Evolutionary conservation across 352 stramenopile genomes (phyloP), one percentile per base, ranked within the genome.

Genomic region (Phytophthora capsici): DNA sequence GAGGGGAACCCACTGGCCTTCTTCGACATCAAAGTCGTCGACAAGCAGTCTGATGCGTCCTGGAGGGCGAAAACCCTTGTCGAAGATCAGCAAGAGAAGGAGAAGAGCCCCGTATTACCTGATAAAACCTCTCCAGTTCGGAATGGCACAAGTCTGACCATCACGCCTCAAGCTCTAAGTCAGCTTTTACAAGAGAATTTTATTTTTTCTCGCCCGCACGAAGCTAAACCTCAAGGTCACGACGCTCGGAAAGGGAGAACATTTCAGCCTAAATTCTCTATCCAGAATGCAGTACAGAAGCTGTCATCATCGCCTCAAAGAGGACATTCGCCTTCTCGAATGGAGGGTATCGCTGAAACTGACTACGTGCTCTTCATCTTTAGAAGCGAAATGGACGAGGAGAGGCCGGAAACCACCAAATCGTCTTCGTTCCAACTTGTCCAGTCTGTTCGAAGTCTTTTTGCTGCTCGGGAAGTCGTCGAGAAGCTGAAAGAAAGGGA

Each of bases 131-230:
- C 28, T 14, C 28, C 28, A 9, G 4, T 14, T 0, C 28, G 28
- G 8, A 34, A 34, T 34, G 28, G 28, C 8, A 34, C 28, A 51
- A 75, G 38, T n/a, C 36, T 67, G 6, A 64, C 37, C 9, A 47
- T 75, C 32, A 71, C 41, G 0, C 47, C 62, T 10, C 66, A 80
- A 47, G 71, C 69, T 1, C 69, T 86, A 60, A 85, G 77, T 17
- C 79, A 89, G 16, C 76, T 83, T 26, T 62, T 85, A 3, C 78
- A 86, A 36, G 79, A 89, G 6, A 89, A 92, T 38, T 92, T 88
- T 48, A 82, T 89, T 17, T 92, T 88, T 50, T 90, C 84, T 17
- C 71, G 75, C 0, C 79, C 84, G 3, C 43, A 45, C 13, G 57
- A 61, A 14, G 17, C 6, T 7, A 71, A 65, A 14, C 20, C 50